These are phyloP conservation scores for Penicillium psychrofluorescens DNA, from an alignment of 495 filamentous ascomycete genomes.

Conservation along the genomic window DNA sequence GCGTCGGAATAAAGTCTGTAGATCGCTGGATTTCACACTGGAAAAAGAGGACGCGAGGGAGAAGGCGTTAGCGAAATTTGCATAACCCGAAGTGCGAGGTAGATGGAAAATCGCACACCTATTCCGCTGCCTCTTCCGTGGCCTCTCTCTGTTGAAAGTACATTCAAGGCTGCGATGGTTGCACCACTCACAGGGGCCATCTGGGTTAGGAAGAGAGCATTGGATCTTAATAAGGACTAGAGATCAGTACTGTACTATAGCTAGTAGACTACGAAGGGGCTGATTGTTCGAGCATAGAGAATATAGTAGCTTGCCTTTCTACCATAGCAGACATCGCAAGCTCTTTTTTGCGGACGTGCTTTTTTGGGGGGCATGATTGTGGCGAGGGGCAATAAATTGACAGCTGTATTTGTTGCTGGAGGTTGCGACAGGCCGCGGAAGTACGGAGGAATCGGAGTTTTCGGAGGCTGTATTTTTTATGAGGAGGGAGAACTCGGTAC, in stretches of 20 bases:
- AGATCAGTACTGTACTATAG: background rate
- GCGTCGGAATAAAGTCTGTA: constrained; percentile 3
- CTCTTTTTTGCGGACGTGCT: constrained; percentile 1
- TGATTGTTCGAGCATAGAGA: background rate
- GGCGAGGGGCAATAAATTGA: background rate
- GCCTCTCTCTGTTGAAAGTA: constrained; percentile 9
- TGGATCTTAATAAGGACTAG: background rate
- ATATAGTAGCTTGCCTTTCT: background rate
- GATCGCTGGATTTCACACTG: background rate
- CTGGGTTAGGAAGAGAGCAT: constrained; percentile 4
- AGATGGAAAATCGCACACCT: background rate
- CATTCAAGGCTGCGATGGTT: constrained; percentile 7
- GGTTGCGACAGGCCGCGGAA: no score
- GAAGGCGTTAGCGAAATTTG: no score
- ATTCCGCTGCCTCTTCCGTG: constrained; percentile 5
- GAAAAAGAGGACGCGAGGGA: no score
- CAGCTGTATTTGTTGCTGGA: no score
- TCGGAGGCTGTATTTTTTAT: no score
- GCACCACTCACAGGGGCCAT: constrained; percentile 13
- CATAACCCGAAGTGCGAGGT: no score
- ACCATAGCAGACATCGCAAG: constrained; percentile 4
- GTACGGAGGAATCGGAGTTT: no score
- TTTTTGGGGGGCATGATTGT: constrained; percentile 1
- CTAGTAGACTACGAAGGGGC: background rate
- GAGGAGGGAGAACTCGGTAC: no score